These are phyloP conservation scores for Ascochyta koolunga DNA, from an alignment of 2,329 filamentous ascomycete genomes.

Conservation along the genomic window DNA sequence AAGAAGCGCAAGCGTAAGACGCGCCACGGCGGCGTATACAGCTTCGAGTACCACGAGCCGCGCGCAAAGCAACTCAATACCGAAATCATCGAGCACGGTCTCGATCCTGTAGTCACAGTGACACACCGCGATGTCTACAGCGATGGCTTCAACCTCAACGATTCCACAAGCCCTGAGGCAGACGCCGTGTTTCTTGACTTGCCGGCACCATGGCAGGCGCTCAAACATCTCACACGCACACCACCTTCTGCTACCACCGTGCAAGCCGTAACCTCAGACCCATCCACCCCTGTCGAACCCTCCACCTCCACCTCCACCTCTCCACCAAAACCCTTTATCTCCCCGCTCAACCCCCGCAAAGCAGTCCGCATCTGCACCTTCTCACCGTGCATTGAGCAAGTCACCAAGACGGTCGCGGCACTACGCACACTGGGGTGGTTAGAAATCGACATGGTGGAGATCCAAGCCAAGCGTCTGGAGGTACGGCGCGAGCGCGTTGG, in stretches of 20 bases:
- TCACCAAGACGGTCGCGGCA: constrained; percentile 80
- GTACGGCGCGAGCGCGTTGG: constrained; percentile 82
- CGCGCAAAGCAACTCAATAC: constrained; percentile 71
- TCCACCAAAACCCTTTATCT: constrained; percentile 38
- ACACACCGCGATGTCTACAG: constrained; percentile 82
- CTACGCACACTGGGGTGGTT: constrained; percentile 86
- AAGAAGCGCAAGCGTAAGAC: constrained; percentile 46
- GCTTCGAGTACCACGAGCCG: constrained; percentile 80
- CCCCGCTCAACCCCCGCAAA: constrained; percentile 72
- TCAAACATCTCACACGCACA: constrained; percentile 73
- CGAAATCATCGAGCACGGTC: constrained; percentile 71
- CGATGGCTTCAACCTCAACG: constrained; percentile 69
- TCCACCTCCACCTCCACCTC: constrained; percentile 8
- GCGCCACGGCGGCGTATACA: constrained; percentile 71
- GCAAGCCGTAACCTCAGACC: constrained; percentile 34
- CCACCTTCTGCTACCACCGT: constrained; percentile 31
- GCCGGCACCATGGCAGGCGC: constrained; percentile 79
- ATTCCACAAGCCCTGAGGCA: constrained; percentile 51
- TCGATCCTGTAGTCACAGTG: constrained; percentile 70
- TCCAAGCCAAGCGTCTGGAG: constrained; percentile 79
- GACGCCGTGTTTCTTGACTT: constrained; percentile 80
- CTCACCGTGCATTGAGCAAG: constrained; percentile 96
- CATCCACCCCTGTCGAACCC: constrained; percentile 44
- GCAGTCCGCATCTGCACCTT: constrained; percentile 88
- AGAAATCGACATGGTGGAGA: constrained; percentile 91